Base-by-base conservation (phyloP, 192 early-diverging fungal species). In the Linnemannia hyalina region DNA sequence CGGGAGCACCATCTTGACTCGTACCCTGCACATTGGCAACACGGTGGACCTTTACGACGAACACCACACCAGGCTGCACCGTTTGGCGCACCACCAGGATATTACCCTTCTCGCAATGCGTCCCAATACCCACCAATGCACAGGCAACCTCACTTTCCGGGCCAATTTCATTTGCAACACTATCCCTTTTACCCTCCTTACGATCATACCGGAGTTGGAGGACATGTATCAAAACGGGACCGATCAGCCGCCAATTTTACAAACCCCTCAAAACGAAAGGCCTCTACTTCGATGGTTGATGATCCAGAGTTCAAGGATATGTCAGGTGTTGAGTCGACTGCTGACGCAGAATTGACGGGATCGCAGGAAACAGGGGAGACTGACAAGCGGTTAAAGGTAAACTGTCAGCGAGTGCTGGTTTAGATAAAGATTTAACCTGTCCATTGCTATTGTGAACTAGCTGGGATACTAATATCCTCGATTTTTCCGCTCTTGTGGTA, bases 81-180 rank as follows among this genome's bases (percentile, higher is more conserved):
- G 20, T 42, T 44, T 46, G 71, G 74, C 6, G 7, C 60, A 3
- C n/a, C 36, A 36, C 75, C 32, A 5, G 57, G 55, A 16, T 41
- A 38, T 68, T 78, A 75, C 40, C 74, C 74, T 18, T 47, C 68
- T 23, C 54, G 68, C 38, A 47, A 32, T 40, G 40, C 60, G 41
- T 46, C 55, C 38, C 75, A 76, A 68, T 74, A 74, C 73, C 52
- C 73, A 40, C 60, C 60, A 41, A 76, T 60, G 55, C 38, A 65
- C 44, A 38, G 35, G 18, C 76, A 70, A 26, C 47, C 32, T 8
- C 65, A 6, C 9, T 60, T 68, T 26, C 72, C 46, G 13, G 16
- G 35, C 10, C 44, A 22, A 18, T 42, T 41, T 26, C 69, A 40
- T 71, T 44, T 23, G 8, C 70, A 22, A n/a, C 70, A 42, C 38